These are phyloP conservation scores for Kokia cookei DNA, from an alignment of 441 rosid genomes.

Conservation along the genomic window DNA sequence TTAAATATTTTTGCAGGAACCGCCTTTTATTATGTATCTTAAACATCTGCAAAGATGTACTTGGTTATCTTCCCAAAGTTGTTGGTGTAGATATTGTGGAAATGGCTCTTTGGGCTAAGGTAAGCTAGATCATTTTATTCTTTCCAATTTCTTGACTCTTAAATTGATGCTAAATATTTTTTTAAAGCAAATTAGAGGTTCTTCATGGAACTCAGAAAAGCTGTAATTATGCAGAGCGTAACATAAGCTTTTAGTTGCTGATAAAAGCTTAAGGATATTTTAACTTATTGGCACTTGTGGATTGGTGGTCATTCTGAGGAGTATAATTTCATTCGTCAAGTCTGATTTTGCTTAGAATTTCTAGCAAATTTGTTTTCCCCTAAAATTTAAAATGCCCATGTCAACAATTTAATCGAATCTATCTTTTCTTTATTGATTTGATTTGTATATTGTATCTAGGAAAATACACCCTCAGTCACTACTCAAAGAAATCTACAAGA, in stretches of 20 bases:
- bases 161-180: background rate
- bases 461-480: conserved; percentile 67
- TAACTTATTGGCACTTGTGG: background rate
- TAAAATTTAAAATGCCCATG: background rate
- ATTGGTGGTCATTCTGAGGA: background rate
- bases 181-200: background rate
- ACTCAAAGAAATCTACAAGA: conserved; percentile 57
- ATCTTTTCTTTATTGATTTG: background rate
- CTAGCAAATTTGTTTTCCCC: background rate
- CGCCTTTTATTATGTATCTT: conserved; percentile 78
- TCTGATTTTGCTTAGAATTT: conserved; percentile 1
- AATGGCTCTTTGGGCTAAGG: conserved; percentile 99
- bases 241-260: background rate
- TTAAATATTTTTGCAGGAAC: conserved; percentile 49
- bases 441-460: conserved; percentile 36
- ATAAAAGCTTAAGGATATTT: background rate
- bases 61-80: conserved; percentile 87
- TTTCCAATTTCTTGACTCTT: background rate
- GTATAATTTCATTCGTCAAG: background rate
- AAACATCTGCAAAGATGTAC: conserved; percentile 83
- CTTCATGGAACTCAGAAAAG: background rate
- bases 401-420: background rate
- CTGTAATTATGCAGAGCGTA: background rate
- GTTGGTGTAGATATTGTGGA: conserved; percentile 98
- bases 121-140: conserved; percentile 20